Percentiles rank a stretch among this genome's conserved stretches.
Evolutionary conservation across 2,329 filamentous ascomycete species (phyloP).

Genomic region (Plectosphaerella cucumerina): DNA sequence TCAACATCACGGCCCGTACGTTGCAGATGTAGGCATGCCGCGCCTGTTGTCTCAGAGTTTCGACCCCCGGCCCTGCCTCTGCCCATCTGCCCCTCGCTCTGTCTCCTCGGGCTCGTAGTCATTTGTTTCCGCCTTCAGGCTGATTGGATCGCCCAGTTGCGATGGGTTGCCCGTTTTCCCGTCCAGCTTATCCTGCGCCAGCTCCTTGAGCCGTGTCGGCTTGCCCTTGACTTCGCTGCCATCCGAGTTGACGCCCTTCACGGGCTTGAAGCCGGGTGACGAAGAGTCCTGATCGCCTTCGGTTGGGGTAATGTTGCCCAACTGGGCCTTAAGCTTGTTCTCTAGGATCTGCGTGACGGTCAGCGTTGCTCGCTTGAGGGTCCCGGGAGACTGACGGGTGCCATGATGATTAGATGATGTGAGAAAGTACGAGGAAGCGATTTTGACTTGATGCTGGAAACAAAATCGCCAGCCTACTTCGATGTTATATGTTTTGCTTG

Average conservation of each 20-base stretch:
- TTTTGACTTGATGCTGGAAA: neutral
- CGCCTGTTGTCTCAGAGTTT: constrained; percentile 11
- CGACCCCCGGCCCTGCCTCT: constrained; percentile 4
- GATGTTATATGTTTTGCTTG: too few relatives aligned
- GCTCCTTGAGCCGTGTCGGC: constrained; percentile 10
- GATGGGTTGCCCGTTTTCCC: constrained; percentile 28
- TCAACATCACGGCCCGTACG: too few relatives aligned
- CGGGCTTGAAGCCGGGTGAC: neutral
- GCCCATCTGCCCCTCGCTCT: constrained; percentile 15
- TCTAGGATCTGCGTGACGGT: neutral
- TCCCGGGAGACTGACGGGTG: neutral
- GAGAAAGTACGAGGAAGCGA: too few relatives aligned
- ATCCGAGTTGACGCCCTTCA: constrained; percentile 10
- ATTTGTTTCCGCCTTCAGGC: constrained; percentile 31
- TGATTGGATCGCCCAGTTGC: constrained; percentile 33
- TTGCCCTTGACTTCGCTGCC: constrained; percentile 8
- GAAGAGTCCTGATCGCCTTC: constrained; percentile 2
- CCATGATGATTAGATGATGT: neutral
- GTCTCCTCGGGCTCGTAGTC: constrained; percentile 20
- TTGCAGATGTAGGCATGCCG: too few relatives aligned
- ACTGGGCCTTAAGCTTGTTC: neutral
- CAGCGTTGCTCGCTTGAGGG: neutral
- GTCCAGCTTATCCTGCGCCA: constrained; percentile 18
- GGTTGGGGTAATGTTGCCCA: constrained; percentile 8
- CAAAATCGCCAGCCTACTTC: too few relatives aligned